Base-by-base conservation (phyloP, 306 rosid genomes). In the Prunus mira region DNA sequence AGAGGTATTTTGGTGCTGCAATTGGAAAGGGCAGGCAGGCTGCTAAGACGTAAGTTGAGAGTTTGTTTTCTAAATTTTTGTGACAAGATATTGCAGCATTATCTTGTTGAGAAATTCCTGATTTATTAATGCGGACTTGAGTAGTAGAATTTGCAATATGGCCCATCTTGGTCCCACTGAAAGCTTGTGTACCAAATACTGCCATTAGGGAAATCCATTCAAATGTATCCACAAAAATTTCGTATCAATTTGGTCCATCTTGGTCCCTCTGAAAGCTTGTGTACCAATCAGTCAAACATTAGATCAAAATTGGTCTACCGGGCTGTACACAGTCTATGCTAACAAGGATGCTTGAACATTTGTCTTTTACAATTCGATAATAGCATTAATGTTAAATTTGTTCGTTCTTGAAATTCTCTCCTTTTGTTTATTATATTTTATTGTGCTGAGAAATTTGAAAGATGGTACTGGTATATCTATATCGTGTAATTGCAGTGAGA, bases 1-100 rank as follows among this genome's bases (percentile, higher is more conserved):
- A 93, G 98, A 90, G 92, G 79, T 95, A 95, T 83, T 95, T 92
- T 78, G 98, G 98, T 67, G 97, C 98, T 75, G 98, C 98, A 71
- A 95, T 95, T 43, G 99, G 99, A 68, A 95, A 95, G 82, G 99
- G 99, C 38, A 91, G 97, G 66, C 99, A 95, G 79, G 97, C 97
- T 67, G 99, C 99, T 47, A 95, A 95, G 83, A 95, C 99, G 98
- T 93, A 89, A 85, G 98, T 70, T 56, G 22, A 9, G 43, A 55
- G 10, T 13, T 60, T 66, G 30, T 41, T 67, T 18, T 67, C 73
- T 68, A 24, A 24, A 25, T 45, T 30, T 34, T 17, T 9, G 11
- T 17, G 2, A 10, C 13, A 15, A 8, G 24, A 70, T 27, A 51
- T 27, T 17, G 60, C 20, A 28, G 62, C 6, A 24, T 15, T 49